A percentile compares a stretch with the other conserved stretches of the same genome.
Conservation (phyloP, 495 filamentous ascomycete genomes). For the Penicillium canariense region DNA sequence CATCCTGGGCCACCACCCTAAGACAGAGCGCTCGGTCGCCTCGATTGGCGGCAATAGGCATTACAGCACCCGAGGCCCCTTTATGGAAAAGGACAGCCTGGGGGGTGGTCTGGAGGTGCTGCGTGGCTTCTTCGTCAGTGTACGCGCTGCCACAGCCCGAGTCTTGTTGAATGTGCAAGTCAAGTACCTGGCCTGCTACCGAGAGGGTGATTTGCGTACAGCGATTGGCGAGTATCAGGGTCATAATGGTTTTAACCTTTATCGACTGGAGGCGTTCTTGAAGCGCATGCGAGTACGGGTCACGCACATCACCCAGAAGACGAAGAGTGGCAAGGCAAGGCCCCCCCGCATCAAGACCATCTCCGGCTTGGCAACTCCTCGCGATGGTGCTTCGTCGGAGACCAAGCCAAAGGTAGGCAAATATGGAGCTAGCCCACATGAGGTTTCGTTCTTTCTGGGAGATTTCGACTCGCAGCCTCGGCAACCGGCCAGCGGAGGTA, state of each 20-base stretch:
- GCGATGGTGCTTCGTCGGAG: slow-evolving; percentile 32
- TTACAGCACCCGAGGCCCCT: slow-evolving; percentile 26
- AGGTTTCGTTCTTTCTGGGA: slow-evolving; percentile 47
- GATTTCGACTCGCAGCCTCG: neutral
- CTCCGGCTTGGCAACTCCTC: slow-evolving; percentile 40
- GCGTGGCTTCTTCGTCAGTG: slow-evolving; percentile 67
- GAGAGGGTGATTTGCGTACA: slow-evolving; percentile 28
- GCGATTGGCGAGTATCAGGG: slow-evolving; percentile 25
- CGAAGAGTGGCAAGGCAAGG: slow-evolving; percentile 32
- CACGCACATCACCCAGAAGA: slow-evolving; percentile 37
- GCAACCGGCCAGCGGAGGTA: neutral
- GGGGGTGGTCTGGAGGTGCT: slow-evolving; percentile 48
- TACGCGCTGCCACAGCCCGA: slow-evolving; percentile 62
- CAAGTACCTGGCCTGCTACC: slow-evolving; percentile 43
- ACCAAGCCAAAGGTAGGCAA: slow-evolving; percentile 34
- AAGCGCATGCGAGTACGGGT: slow-evolving; percentile 41
- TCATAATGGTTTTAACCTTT: slow-evolving; percentile 1
- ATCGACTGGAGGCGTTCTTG: slow-evolving; percentile 44
- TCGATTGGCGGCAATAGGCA: slow-evolving; percentile 43
- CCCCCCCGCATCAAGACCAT: slow-evolving; percentile 44
- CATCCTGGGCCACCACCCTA: slow-evolving; percentile 41
- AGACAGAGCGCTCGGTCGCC: slow-evolving; percentile 30
- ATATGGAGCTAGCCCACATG: slow-evolving; percentile 40
- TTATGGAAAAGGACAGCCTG: slow-evolving; percentile 32
- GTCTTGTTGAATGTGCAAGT: slow-evolving; percentile 60